Evolutionary conservation across 1,284 basidiomycete genomes (phyloP).

Genomic region (Tilletia walkeri): DNA sequence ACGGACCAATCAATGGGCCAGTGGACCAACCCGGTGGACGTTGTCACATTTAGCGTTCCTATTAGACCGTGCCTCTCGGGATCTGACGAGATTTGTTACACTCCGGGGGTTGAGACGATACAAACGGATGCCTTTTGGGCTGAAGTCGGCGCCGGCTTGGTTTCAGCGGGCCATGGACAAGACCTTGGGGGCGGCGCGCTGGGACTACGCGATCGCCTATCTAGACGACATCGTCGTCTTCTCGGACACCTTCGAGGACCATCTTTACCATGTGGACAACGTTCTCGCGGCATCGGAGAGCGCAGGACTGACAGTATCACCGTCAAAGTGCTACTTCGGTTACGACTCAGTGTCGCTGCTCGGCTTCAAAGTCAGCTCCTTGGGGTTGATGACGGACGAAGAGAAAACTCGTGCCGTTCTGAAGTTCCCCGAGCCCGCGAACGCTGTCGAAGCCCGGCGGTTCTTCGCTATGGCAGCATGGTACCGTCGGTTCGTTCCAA

Average conservation of each 20-base stretch:
- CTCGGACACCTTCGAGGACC: not conserved
- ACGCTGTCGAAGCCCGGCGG: not conserved
- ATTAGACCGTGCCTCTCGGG: conserved; percentile 47
- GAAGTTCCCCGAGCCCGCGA: not conserved
- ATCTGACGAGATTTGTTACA: conserved; percentile 58
- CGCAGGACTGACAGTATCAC: not conserved
- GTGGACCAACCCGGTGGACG: too few species aligned
- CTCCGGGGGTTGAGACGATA: conserved; percentile 59
- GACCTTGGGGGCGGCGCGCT: conserved; percentile 57
- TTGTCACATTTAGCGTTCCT: too few species aligned
- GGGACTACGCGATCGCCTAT: conserved; percentile 61
- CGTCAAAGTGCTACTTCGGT: not conserved
- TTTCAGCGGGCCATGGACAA: conserved; percentile 59
- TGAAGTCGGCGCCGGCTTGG: conserved; percentile 57
- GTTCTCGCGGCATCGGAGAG: not conserved
- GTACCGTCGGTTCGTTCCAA: not conserved
- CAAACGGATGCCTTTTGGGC: conserved; percentile 59
- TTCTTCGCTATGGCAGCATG: conserved; percentile 1
- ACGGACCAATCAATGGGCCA: too few species aligned
- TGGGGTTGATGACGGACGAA: not conserved
- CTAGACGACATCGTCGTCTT: conserved; percentile 58
- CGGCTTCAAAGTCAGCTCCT: not conserved
- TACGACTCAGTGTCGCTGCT: not conserved
- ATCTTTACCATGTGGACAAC: not conserved
- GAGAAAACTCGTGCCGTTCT: not conserved